Evolutionary conservation across 345 rosid genomes (phyloP), one percentile per base, ranked within the genome.

Genomic region (Bruguiera parviflora): DNA sequence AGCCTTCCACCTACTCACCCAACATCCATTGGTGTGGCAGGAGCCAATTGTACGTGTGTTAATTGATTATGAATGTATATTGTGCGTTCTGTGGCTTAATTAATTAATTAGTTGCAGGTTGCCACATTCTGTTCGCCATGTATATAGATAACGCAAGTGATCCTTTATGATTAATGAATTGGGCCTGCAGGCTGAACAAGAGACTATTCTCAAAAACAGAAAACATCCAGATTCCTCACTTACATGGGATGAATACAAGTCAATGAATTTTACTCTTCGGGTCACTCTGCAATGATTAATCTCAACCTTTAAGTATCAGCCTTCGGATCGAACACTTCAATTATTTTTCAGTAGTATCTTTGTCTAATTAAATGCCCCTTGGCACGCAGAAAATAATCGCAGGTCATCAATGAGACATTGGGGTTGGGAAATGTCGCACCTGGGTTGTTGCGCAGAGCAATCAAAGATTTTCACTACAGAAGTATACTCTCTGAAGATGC

Each of bases 221-320:
- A 71, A 63, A 57, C 66, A 49, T 29, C 22, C 68, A 3, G 55
- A 66, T 33, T 63, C 78, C 16, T 21, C 76, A 19, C 31, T 83
- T 24, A 65, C 83, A 22, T 76, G 87, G 86, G 72, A 76, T 13
- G 84, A 83, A 58, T 78, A 76, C 53, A 78, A 78, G 27, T 78
- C 84, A 0, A 73, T 83, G 78, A 63, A 75, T 63, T 81, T 76
- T 61, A 79, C 83, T 0, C 81, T 62, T 64, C 78, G 74, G 28
- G 83, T 78, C 13, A 52, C 59, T 66, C 27, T 35, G 8, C 39
- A 35, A 6, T 35, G 8, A 35, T 35, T 35, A 8, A 5, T 35
- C 39, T 6, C 39, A 35, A 35, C 39, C 39, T 35, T 7, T 8
- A 35, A 8, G 8, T 35, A 35, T 35, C 8, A 35, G 39, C 39